Evolutionary conservation across 2,329 filamentous ascomycete species (phyloP).

Genomic region (Clonostachys rhizophaga): DNA sequence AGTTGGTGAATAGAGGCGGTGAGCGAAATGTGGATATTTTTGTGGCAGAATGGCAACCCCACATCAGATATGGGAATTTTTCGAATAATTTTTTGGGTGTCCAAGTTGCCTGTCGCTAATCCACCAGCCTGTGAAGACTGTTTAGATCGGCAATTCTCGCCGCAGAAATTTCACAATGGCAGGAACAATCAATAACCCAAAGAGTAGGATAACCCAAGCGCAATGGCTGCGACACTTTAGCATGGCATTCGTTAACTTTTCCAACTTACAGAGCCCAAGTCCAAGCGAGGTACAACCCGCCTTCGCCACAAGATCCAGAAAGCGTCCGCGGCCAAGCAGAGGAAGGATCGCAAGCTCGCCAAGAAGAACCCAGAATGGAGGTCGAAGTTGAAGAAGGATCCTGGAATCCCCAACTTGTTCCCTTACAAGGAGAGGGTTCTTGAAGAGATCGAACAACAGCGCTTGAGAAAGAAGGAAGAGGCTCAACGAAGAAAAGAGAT

Average conservation of each 20-base stretch:
- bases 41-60: no score
- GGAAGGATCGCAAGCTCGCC: conserved; percentile 80
- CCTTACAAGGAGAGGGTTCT: conserved; percentile 96
- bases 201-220: conserved; percentile 31
- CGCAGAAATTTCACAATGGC: conserved; percentile 31
- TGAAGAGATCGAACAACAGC: conserved; percentile 88
- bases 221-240: neutral
- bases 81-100: no score
- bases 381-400: conserved; percentile 93
- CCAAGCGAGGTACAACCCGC: conserved; percentile 85
- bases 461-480: conserved; percentile 77
- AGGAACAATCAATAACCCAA: conserved; percentile 49
- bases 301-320: conserved; percentile 96
- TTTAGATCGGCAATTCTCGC: no score
- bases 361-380: conserved; percentile 99
- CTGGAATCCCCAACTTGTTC: conserved; percentile 94
- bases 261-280: conserved; percentile 74
- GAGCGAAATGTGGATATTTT: no score
- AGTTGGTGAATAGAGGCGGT: no score
- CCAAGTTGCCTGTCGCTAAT: no score
- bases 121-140: no score
- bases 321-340: conserved; percentile 82
- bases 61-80: no score
- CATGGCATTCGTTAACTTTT: neutral
- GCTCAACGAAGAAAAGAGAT: conserved; percentile 65